Conservation (phyloP, 164 flowering plant genomes). For the Litsea cubeba region DNA sequence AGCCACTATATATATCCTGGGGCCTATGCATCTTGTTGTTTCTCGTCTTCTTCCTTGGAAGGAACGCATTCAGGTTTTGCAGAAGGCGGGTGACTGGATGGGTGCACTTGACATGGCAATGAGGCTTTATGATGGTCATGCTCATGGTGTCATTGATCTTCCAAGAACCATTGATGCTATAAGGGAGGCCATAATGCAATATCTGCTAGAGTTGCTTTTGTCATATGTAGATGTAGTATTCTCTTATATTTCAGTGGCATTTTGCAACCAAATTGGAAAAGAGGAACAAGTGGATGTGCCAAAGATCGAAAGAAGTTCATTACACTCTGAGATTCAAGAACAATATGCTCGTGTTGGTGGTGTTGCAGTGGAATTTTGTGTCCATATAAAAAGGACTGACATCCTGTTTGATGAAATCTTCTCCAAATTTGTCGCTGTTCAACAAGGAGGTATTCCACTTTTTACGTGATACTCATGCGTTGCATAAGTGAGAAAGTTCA, state of each 20-base stretch:
- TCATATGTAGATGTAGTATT: slow-evolving; percentile 94
- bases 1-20: slow-evolving; percentile 77
- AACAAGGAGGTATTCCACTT: slow-evolving; percentile 67
- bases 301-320: slow-evolving; percentile 29
- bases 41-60: slow-evolving; percentile 98
- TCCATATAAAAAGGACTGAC: slow-evolving; percentile 83
- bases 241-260: slow-evolving; percentile 91
- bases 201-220: slow-evolving; percentile 71
- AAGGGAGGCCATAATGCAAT: slow-evolving; percentile 67
- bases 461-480: not conserved
- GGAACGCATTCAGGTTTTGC: slow-evolving; percentile 85
- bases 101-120: slow-evolving; percentile 97
- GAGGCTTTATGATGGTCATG: slow-evolving; percentile 91
- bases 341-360: slow-evolving; percentile 97
- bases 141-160: slow-evolving; percentile 95
- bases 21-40: slow-evolving; percentile 64
- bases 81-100: slow-evolving; percentile 98
- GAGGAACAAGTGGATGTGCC: slow-evolving; percentile 33
- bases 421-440: slow-evolving; percentile 70
- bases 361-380: slow-evolving; percentile 97
- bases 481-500: not conserved
- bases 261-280: slow-evolving; percentile 63
- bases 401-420: slow-evolving; percentile 86
- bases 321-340: slow-evolving; percentile 68
- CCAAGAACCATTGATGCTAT: slow-evolving; percentile 69